Base-by-base conservation (phyloP, 805 yeast species). In the Komagataella pseudopastoris region DNA sequence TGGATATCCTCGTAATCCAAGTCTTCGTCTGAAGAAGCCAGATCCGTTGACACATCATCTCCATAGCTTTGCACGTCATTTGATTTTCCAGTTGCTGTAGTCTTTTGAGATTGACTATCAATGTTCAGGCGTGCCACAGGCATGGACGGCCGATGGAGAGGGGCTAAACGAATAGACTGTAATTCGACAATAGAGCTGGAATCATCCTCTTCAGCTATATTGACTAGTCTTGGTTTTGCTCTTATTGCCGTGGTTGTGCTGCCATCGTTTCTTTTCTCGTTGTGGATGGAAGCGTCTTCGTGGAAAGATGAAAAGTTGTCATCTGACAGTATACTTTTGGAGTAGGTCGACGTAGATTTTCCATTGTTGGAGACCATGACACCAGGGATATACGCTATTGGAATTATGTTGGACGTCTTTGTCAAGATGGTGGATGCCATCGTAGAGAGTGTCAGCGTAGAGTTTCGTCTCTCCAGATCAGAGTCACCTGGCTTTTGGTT, bases 351-450 rank as follows among this genome's bases (percentile, higher is more conserved):
- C 66, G 75, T 59, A 59, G 76, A 61, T 60, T 75, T 58, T 61
- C 76, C 57, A 57, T 72, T 70, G 48, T 77, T 74, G 23, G 83
- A 71, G 20, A 80, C 78, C 4, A 89, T 86, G 47, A 89, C 96
- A 44, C 97, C 97, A 0, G 97, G 98, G 54, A 90, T 87, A 62
- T 89, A 90, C 2, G 96, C 96, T 52, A 91, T 84, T 17, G 96
- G 96, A 54, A 90, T 76, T 56, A 90, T 81, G 64, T 90, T 89
- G 12, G 95, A 85, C 3, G 95, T 95, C 58, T 84, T 80, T 8
- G 93, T 83, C 49, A 83, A 72, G 12, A 83, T 77, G 6, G 89
- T 77, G 30, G 85, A 77, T 6, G 90, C 85, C 62, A 59, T 51
- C 47, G 66, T 63, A 4, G 63, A 54, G 23, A 58, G 56, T 45